Evolutionary conservation across 2,329 filamentous ascomycete genomes (phyloP), one percentile per base, ranked within the genome.

Genomic region (Graphilbum ipis-grandicollis): DNA sequence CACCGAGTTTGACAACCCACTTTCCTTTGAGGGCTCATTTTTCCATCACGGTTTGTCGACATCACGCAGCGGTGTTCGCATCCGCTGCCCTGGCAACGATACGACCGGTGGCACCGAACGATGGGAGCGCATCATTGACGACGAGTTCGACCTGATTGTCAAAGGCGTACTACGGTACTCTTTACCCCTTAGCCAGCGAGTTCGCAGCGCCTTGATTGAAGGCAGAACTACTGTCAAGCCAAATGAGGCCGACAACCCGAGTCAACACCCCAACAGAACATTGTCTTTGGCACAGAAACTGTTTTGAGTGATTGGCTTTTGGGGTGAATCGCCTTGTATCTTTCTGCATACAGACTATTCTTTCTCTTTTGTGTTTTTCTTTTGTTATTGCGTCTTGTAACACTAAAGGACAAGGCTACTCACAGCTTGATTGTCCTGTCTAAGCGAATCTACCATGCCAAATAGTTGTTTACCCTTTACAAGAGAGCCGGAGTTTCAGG

Each of bases 131-230:
- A 86, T 96, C 33, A 65, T 94, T 35, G 74, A 92, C 45, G 81
- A 94, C 54, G 82, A 88, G 32, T 98, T 96, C 47, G 84, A 94
- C 46, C 67, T 98, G 34, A 88, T 96, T 42, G 71, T 98, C 31
- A 78, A 90, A 47, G 90, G 90, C 18, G 80, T 90, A 13, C 65
- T 98, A 46, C 85, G 86, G 51, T 98, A 98, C 50, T 70, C 62
- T 22, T 59, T 78, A 25, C 73, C 73, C 3, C 57, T 78, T 36
- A 77, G 70, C 47, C 67, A 70, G 45, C 66, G 64, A 37, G 55
- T 73, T 28, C 61, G 71, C 43, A 75, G 67, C 44, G 68, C 70
- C 9, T 62, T 68, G 8, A 71, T 78, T 32, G 67, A 70, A 9
- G 71, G 69, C 23, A 62, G 71, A 45, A 66, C 66, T 9, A 65